These are phyloP conservation scores for Microglena sp. DNA, from an alignment of 139 green algal species.

Conservation along the genomic window DNA sequence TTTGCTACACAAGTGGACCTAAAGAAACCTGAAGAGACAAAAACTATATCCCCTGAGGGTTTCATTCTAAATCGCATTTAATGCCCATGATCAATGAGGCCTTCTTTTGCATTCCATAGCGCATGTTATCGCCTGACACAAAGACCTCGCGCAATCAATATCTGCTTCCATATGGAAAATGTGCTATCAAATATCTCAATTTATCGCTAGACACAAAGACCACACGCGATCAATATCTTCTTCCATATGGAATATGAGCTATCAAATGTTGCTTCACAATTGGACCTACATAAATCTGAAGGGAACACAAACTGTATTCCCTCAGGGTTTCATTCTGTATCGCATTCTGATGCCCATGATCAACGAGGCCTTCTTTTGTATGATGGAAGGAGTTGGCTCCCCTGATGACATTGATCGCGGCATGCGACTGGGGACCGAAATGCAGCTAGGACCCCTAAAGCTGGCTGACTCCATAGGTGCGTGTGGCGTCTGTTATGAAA, in stretches of 20 bases:
- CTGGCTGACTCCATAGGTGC: conserved; percentile 69
- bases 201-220: too few species aligned
- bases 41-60: too few species aligned
- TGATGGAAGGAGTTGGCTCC: conserved; percentile 46
- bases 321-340: conserved; percentile 90
- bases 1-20: too few species aligned
- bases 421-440: conserved; percentile 75
- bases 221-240: too few species aligned
- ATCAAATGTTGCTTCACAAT: neutral
- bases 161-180: too few species aligned
- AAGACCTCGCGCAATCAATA: too few species aligned
- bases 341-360: conserved; percentile 91
- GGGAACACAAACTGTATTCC: neutral
- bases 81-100: conserved; percentile 97
- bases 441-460: conserved; percentile 67
- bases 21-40: too few species aligned
- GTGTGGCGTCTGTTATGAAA: conserved; percentile 1
- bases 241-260: too few species aligned
- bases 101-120: conserved; percentile 28
- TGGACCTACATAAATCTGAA: too few species aligned
- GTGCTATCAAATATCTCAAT: too few species aligned
- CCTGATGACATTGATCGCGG: conserved; percentile 81
- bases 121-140: too few species aligned
- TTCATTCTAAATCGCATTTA: too few species aligned
- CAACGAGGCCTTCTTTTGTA: conserved; percentile 70